These are phyloP conservation scores for Pythium utonaiense DNA, from an alignment of 352 stramenopile species.

Conservation along the genomic window DNA sequence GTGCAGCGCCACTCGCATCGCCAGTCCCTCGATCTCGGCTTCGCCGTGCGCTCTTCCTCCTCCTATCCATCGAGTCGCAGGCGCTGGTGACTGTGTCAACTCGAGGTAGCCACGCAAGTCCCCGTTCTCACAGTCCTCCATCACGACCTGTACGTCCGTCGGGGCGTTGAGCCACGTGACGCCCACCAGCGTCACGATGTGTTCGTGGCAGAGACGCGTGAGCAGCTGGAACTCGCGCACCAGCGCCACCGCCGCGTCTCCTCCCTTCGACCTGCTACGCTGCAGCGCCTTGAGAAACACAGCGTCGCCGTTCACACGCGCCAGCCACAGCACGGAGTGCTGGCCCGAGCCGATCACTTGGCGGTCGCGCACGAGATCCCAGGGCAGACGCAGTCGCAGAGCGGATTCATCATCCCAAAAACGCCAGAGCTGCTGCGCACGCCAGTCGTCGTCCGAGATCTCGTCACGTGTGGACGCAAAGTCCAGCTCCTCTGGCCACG, in stretches of 20 bases:
- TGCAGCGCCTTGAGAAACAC: constrained; percentile 26
- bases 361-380: constrained; percentile 22
- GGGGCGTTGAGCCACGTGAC: constrained; percentile 25
- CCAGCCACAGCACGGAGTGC: constrained; percentile 26
- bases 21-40: constrained; percentile 4
- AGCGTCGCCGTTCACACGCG: constrained; percentile 11
- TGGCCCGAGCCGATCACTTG: constrained; percentile 23
- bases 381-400: constrained; percentile 18
- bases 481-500: constrained; percentile 7
- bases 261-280: constrained; percentile 7
- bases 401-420: constrained; percentile 23
- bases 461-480: constrained; percentile 4
- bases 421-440: constrained; percentile 18
- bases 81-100: constrained; percentile 16
- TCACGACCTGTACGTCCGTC: constrained; percentile 23
- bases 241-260: constrained; percentile 14
- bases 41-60: background rate
- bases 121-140: constrained; percentile 21
- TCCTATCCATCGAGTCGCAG: constrained; percentile 6
- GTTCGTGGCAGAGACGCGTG: constrained; percentile 3
- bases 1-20: constrained; percentile 16
- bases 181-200: constrained; percentile 17
- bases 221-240: constrained; percentile 25
- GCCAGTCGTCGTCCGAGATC: constrained; percentile 22
- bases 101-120: constrained; percentile 21